A percentile compares a stretch with the other conserved stretches of the same genome.
These are phyloP conservation scores for Neonectria hederae DNA, from an alignment of 2,329 filamentous ascomycete species.

Conservation along the genomic window DNA sequence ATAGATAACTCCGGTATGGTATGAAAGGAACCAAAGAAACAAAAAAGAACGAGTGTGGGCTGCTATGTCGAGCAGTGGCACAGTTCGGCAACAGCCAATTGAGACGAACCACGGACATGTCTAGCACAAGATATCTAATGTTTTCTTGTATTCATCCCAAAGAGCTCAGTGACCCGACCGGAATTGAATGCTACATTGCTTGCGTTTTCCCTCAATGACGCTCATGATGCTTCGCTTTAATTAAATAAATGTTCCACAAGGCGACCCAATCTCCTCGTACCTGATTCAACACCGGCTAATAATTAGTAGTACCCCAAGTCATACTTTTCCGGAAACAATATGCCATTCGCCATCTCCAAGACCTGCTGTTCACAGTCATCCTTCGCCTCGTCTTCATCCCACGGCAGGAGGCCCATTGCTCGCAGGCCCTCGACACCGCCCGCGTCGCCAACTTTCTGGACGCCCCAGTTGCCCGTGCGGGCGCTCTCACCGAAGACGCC, in stretches of 20 bases:
- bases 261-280: slow-evolving; percentile 4
- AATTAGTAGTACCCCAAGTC: slow-evolving; percentile 34
- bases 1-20: not conserved
- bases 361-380: slow-evolving; percentile 48
- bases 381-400: slow-evolving; percentile 50
- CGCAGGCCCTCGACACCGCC: slow-evolving; percentile 52
- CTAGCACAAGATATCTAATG: not conserved
- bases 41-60: slow-evolving; percentile 28
- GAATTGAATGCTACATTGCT: not conserved
- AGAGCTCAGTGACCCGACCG: not conserved
- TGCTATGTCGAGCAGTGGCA: slow-evolving; percentile 29
- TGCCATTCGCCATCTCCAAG: slow-evolving; percentile 50
- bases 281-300: not conserved
- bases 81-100: slow-evolving; percentile 8
- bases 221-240: not conserved
- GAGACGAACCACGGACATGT: not conserved
- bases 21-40: slow-evolving; percentile 3
- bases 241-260: not conserved
- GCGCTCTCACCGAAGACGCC: slow-evolving; percentile 47
- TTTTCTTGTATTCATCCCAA: not conserved
- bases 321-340: slow-evolving; percentile 54
- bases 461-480: slow-evolving; percentile 48
- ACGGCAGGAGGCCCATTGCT: slow-evolving; percentile 54
- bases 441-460: slow-evolving; percentile 50
- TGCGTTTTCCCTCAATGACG: not conserved